Evolutionary conservation across 2,329 filamentous ascomycete species (phyloP), one percentile per base, ranked within the genome.

Genomic region (Hypoxylon sp.): DNA sequence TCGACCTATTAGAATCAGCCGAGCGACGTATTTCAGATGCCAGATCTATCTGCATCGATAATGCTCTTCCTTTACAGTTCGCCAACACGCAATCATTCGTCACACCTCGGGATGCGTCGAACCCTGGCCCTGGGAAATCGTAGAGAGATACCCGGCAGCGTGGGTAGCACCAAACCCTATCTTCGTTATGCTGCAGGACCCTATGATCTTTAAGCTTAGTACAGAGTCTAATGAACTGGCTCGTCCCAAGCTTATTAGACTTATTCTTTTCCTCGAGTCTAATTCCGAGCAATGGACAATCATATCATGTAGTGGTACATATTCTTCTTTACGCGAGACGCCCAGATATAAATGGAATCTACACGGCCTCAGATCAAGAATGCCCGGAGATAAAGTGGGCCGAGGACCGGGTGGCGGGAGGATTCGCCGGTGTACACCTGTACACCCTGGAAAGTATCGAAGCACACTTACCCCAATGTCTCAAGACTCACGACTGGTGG

Each of bases 111-210:
- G 17, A 53, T 10, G 11, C 22, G 46, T 19, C 8, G 4, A 43
- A 37, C 22, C 22, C 46, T 6, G 52, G 20, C 19, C 28, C 32
- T 20, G 17, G n/a, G n/a, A 22, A 22, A 22, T 50, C 47, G 22
- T 24, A 49, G 39, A 7, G 5, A 48, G n/a, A 22, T 55, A 55
- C 43, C 65, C 65, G 56, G 49, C 58, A 60, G 51, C 52, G 19
- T 65, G 65, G 65, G 41, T 65, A 47, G 59, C 48, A 55, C 55
- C 37, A 65, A 67, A 65, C 59, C 37, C 58, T 58, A 67, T 65
- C 64, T 67, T 26, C 32, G 46, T 34, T 34, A 41, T 59, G 26
- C 55, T 50, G 39, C 26, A 62, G 55, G 51, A 41, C 43, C 55
- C 58, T 57, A 54, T 47, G 10, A 11, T 46, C 17, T 30, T 19